phyloP scores from a whole-genome alignment of 805 yeast genomes.

The Dipodascopsis uninucleata region DNA sequence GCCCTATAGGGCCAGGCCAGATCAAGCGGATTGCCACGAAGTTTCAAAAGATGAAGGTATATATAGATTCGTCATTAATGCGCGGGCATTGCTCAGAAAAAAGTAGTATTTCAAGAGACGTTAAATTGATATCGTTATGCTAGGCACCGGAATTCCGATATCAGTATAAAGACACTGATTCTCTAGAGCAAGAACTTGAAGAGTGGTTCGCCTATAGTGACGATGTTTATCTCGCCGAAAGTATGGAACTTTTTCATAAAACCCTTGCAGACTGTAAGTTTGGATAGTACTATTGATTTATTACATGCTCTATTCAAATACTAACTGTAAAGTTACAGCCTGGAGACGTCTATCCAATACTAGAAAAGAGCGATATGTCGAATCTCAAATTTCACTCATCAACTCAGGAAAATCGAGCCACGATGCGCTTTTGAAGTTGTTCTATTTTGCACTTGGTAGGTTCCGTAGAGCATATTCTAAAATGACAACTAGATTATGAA shows the following conservation, averaged over 20 bases:
- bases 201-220: constrained; percentile 45
- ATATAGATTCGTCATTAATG: background rate
- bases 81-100: background rate
- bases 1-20: too few species aligned
- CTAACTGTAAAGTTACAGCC: constrained; percentile 1
- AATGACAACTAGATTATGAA: background rate
- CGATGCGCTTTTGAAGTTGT: constrained; percentile 10
- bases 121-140: background rate
- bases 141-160: constrained; percentile 41
- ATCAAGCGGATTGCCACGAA: constrained; percentile 7
- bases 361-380: constrained; percentile 2
- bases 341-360: constrained; percentile 3
- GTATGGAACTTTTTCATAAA: constrained; percentile 13
- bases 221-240: constrained; percentile 20
- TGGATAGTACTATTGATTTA: background rate
- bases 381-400: background rate
- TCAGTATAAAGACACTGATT: constrained; percentile 39
- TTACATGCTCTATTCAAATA: background rate
- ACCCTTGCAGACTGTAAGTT: constrained; percentile 12
- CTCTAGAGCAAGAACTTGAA: constrained; percentile 43
- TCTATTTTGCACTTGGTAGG: constrained; percentile 16
- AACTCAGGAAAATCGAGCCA: constrained; percentile 3
- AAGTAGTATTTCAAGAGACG: background rate
- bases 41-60: constrained; percentile 5
- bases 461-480: background rate